A percentile compares a stretch with the other conserved stretches of the same genome.
phyloP scores from a whole-genome alignment of 163 green algal species.

The Scenedesmus sp. region DNA sequence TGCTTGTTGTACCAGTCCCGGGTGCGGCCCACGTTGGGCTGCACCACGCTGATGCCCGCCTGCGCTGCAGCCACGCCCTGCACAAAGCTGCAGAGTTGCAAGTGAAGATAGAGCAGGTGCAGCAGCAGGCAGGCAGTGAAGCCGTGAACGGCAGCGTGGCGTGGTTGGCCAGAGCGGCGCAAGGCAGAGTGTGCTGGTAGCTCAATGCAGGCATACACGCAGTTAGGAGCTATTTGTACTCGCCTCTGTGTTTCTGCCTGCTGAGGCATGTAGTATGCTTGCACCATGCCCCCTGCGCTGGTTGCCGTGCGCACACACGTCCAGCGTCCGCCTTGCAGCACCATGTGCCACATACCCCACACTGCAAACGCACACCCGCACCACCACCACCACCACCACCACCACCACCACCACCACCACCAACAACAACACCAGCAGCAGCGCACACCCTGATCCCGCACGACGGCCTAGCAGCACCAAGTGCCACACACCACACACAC shows the following conservation, averaged over 20 bases:
- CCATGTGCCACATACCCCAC: no score
- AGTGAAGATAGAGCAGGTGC: not conserved
- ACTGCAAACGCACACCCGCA: no score
- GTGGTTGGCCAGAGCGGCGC: no score
- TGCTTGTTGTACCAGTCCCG: constrained; percentile 90
- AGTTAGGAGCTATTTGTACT: no score
- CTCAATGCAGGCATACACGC: no score
- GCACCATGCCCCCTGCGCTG: no score
- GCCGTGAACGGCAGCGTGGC: not conserved
- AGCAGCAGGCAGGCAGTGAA: not conserved
- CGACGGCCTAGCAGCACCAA: not conserved
- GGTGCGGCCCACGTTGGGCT: constrained; percentile 86
- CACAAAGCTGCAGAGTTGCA: constrained; percentile 27
- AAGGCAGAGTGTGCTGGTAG: no score
- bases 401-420: not conserved
- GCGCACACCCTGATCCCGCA: not conserved
- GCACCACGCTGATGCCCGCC: constrained; percentile 86
- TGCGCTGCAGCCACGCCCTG: constrained; percentile 67
- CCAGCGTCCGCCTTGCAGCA: no score
- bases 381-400: no score
- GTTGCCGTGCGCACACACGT: no score
- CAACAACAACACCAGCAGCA: not conserved
- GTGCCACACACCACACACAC: not conserved
- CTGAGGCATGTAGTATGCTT: no score
- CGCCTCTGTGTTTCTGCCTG: no score